Percentiles rank a stretch among this genome's conserved stretches.
Conservation (phyloP, 768 basidiomycete genomes). For the Boletus rex-veris region DNA sequence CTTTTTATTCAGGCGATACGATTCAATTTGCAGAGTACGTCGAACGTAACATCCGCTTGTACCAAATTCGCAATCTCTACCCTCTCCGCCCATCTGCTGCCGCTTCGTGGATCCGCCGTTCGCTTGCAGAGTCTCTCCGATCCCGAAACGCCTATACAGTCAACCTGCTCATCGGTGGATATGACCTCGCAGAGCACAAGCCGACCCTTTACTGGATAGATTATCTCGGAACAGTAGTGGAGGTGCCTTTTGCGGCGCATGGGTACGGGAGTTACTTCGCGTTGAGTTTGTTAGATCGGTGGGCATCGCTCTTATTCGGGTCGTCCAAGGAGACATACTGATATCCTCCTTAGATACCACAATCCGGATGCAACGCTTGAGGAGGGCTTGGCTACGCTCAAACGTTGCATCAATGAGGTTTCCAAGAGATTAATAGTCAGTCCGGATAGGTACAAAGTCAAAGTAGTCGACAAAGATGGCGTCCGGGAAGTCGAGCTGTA, state of each 20-base stretch:
- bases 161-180: conserved; percentile 91
- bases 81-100: conserved; percentile 87
- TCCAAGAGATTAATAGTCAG: conserved; percentile 78
- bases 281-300: conserved; percentile 89
- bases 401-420: conserved; percentile 86
- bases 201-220: conserved; percentile 95
- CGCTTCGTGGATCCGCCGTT: conserved; percentile 91
- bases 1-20: conserved; percentile 72
- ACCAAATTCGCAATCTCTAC: conserved; percentile 92
- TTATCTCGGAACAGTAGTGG: conserved; percentile 85
- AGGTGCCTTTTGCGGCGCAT: conserved; percentile 91
- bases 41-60: conserved; percentile 92
- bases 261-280: conserved; percentile 95
- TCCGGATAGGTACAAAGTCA: conserved; percentile 81
- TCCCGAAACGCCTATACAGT: conserved; percentile 87
- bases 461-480: conserved; percentile 90
- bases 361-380: conserved; percentile 81
- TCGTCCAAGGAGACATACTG: not conserved
- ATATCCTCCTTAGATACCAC: conserved; percentile 63
- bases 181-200: conserved; percentile 67
- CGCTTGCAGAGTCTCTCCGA: conserved; percentile 84
- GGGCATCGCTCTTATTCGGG: conserved; percentile 12
- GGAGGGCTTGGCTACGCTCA: conserved; percentile 80
- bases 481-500: conserved; percentile 76
- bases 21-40: conserved; percentile 95